Base-by-base conservation (phyloP, 2,329 filamentous ascomycete species). In the Graphilbum sp. region DNA sequence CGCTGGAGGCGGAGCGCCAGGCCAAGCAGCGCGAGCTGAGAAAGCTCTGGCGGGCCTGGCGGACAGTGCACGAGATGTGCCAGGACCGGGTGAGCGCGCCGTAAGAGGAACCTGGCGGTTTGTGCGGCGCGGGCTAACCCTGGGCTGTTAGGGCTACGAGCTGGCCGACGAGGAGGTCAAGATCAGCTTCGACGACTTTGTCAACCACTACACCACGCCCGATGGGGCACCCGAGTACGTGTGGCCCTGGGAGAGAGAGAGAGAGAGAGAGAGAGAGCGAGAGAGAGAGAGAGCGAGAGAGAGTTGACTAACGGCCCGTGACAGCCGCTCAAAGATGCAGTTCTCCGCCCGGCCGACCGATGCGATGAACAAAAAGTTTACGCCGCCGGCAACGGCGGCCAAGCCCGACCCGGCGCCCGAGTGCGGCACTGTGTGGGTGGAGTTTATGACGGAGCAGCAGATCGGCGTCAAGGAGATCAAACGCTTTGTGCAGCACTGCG, bases 41-140 rank as follows among this genome's bases (percentile, higher is more conserved):
- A 52, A 76, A 82, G 54, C 74, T 95, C 49, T 98, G 90, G 88
- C 82, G 88, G 59, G 85, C 87, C 50, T 92, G 84, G 75, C 76
- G 77, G 60, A 98, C 90, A 9, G 77, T 86, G 35, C 85, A 93
- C 59, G 84, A 98, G 68, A 93, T 98, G 88, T 79, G 90, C 50
- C 68, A 72, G 44, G 90, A 96, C 59, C 67, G 88, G 57, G 87
- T 94, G 72, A 51, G 80, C 51, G 43, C 43, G 45, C 47, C 41
- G 11, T 45, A 24, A 34, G 38, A 36, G 19, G 34, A 37, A 40
- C 41, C 38, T 24, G 6, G 11, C 21, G 11, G 11, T 5, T 6
- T 11, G 21, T 24, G 21, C 21, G n/a, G 21, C 21, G 21, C 11
- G 21, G 21, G 21, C 21, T 24, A 24, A 24, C 11, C 5, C 11